phyloP scores from a whole-genome alignment of 441 rosid species.

The Metrosideros polymorpha region DNA sequence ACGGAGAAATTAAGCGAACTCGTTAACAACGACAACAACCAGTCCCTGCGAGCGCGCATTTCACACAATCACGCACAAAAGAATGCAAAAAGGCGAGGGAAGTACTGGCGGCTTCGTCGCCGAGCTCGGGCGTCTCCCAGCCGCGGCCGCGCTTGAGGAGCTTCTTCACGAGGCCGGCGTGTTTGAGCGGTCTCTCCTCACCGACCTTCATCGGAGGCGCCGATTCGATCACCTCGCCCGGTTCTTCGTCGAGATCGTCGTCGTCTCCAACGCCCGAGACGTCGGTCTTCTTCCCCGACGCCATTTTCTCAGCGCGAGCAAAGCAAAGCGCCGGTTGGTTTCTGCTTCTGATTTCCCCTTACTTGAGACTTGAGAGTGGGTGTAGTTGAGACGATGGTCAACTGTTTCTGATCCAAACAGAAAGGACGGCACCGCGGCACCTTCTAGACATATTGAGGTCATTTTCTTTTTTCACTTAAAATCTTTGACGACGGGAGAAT shows the following conservation, averaged over 20 bases:
- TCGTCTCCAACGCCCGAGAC: conserved; percentile 14
- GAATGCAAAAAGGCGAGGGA: neutral
- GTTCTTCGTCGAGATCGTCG: conserved; percentile 49
- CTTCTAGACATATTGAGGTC: neutral
- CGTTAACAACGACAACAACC: neutral
- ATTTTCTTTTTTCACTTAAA: neutral
- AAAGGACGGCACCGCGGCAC: neutral
- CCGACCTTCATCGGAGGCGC: conserved; percentile 52
- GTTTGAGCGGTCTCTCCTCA: conserved; percentile 36
- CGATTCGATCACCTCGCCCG: conserved; percentile 56
- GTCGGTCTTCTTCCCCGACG: conserved; percentile 5
- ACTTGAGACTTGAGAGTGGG: too few species aligned
- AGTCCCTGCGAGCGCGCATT: neutral
- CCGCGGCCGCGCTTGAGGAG: conserved; percentile 39
- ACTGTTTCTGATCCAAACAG: neutral
- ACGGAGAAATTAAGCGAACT: neutral
- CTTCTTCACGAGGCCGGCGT: conserved; percentile 37
- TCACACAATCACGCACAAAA: neutral
- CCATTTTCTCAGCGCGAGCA: neutral
- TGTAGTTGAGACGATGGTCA: neutral
- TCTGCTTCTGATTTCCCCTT: neutral
- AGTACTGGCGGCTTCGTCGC: conserved; percentile 44
- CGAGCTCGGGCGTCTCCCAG: conserved; percentile 46
- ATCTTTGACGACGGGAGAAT: too few species aligned
- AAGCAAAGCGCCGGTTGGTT: neutral